Evolutionary conservation across 2,329 filamentous ascomycete species (phyloP), one percentile per base, ranked within the genome.

Genomic region (Pleurostoma richardsiae): DNA sequence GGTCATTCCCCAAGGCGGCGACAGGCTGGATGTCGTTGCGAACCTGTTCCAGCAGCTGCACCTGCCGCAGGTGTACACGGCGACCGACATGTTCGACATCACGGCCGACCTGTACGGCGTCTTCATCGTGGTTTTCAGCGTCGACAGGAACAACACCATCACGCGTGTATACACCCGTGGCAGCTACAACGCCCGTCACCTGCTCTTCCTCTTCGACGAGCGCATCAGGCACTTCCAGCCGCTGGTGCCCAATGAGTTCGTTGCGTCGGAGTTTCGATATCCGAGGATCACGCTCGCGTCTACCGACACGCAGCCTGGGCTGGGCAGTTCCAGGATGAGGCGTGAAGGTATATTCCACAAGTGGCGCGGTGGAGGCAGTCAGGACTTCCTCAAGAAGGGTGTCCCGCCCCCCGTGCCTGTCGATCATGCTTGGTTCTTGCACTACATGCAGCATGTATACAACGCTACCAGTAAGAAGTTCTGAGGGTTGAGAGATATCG

Each of bases 61-160:
- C 27, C 49, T 64, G 19, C 59, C 62, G 1, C 53, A 58, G 28
- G 47, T 55, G 4, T 65, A 61, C 57, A 55, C 54, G 4, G 57
- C 55, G 4, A 56, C 59, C 3, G 52, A 56, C 7, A 56, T 63
- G 49, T 53, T 60, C 38, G 53, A 60, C 44, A 46, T 67, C 4
- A 66, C 60, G 0, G 63, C 64, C 1, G 62, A 66, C 43, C 52
- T 67, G 4, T 66, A 66, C 43, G 57, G 60, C 5, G 48, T 65
- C 7, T 61, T 57, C 45, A 44, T 66, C 26, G 54, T 65, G 3
- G 56, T 62, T 26, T 67, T 63, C 50, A 59, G 56, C 10, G 52
- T 52, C n/a, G 30, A 53, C 11, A 10, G 10, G 19, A 4, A 38
- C 8, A 41, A 52, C 11, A 39, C 42, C 39, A 52, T 61, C 11